phyloP scores from a whole-genome alignment of 2,329 filamentous ascomycete genomes.

The Apiospora kogelbergensis region DNA sequence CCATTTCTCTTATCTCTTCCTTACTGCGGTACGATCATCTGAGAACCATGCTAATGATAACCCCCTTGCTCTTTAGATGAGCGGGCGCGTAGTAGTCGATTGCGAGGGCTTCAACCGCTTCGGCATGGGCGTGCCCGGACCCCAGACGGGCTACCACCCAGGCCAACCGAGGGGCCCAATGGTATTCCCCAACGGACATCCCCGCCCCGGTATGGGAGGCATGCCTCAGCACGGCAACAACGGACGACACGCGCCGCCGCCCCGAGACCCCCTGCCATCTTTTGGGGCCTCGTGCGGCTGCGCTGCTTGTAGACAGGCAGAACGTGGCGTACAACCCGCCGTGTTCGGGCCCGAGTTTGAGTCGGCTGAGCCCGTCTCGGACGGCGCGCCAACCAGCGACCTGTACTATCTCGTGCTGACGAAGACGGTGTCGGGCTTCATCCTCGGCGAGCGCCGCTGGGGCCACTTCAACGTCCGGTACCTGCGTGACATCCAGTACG shows the following conservation, averaged over 20 bases:
- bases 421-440: slow-evolving; percentile 46
- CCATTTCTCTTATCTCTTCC: background rate
- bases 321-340: slow-evolving; percentile 25
- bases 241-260: slow-evolving; percentile 12
- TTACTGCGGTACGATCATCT: background rate
- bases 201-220: too few species aligned
- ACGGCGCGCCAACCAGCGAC: slow-evolving; percentile 38
- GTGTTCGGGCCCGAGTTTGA: slow-evolving; percentile 39
- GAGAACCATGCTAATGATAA: background rate
- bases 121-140: slow-evolving; percentile 26
- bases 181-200: too few species aligned
- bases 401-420: slow-evolving; percentile 44
- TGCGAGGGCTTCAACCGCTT: slow-evolving; percentile 41
- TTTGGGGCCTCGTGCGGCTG: slow-evolving; percentile 44
- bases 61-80: slow-evolving; percentile 26
- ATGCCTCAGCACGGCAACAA: too few species aligned
- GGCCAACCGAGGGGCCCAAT: too few species aligned
- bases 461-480: slow-evolving; percentile 46
- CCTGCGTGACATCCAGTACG: slow-evolving; percentile 46
- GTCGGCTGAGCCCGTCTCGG: slow-evolving; percentile 35
- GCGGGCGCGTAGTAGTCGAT: slow-evolving; percentile 43
- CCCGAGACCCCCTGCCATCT: slow-evolving; percentile 40
- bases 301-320: slow-evolving; percentile 29
- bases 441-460: slow-evolving; percentile 46
- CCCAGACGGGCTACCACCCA: slow-evolving; percentile 8